These are phyloP conservation scores for Vigna unguiculata DNA, from an alignment of 306 rosid genomes.

Conservation along the genomic window DNA sequence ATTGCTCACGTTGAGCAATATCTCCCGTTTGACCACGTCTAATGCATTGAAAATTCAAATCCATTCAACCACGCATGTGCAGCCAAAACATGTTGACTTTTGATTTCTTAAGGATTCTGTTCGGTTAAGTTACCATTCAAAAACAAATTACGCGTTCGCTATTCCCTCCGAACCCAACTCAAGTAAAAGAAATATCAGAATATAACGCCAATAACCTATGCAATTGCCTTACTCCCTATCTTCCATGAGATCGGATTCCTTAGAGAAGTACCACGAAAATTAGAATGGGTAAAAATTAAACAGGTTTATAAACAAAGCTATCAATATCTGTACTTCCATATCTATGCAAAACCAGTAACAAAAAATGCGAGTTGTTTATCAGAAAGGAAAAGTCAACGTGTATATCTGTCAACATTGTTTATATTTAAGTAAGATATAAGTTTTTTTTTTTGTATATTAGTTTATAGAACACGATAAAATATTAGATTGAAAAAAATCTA, in stretches of 20 bases:
- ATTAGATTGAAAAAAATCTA: no score
- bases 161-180: not conserved
- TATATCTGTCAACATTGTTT: not conserved
- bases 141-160: slow-evolving; percentile 7
- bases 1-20: slow-evolving; percentile 26
- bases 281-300: not conserved
- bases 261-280: slow-evolving; percentile 23
- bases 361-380: slow-evolving; percentile 8
- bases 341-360: not conserved
- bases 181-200: not conserved
- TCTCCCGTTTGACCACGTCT: slow-evolving; percentile 40
- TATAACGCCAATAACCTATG: not conserved
- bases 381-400: slow-evolving; percentile 30
- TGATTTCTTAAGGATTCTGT: slow-evolving; percentile 46
- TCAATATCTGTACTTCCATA: not conserved
- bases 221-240: slow-evolving; percentile 7
- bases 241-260: slow-evolving; percentile 33
- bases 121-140: slow-evolving; percentile 43
- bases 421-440: not conserved
- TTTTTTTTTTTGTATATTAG: no score
- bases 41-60: slow-evolving; percentile 33
- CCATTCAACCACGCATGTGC: slow-evolving; percentile 55
- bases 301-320: not conserved
- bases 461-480: no score
- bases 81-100: slow-evolving; percentile 54